A percentile compares a stretch with the other conserved stretches of the same genome.
These are phyloP conservation scores for Yamadazyma diddensiae DNA, from an alignment of 1,139 yeast species.

Conservation along the genomic window DNA sequence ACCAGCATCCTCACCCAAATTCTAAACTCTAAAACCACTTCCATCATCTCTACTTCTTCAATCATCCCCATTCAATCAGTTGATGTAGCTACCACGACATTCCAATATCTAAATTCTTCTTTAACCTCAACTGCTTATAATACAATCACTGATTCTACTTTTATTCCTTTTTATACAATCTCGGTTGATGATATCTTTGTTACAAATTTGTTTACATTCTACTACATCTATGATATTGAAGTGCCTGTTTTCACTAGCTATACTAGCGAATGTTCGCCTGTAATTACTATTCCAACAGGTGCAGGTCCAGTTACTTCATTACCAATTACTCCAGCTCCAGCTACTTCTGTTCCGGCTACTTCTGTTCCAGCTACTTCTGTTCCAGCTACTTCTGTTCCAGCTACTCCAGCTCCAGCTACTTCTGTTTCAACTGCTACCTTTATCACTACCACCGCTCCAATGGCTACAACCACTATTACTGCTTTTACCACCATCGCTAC, in stretches of 20 bases:
- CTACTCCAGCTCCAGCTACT: not conserved
- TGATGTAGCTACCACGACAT: slow-evolving; percentile 3
- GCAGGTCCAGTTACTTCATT: not conserved
- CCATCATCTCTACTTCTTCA: slow-evolving; percentile 2
- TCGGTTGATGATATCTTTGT: slow-evolving; percentile 5
- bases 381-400: not conserved
- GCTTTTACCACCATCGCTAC: not conserved
- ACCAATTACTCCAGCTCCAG: not conserved
- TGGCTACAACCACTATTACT: not conserved
- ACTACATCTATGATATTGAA: slow-evolving; percentile 5
- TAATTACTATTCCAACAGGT: not conserved
- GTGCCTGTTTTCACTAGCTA: slow-evolving; percentile 1
- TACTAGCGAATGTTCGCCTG: not conserved
- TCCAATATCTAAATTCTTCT: slow-evolving; percentile 6
- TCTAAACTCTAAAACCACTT: slow-evolving; percentile 4
- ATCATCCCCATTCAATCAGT: slow-evolving; percentile 1
- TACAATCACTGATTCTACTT: slow-evolving; percentile 1
- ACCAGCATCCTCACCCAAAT: slow-evolving; percentile 5
- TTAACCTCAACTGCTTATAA: slow-evolving; percentile 1
- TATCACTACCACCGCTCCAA: not conserved
- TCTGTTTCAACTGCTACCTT: not conserved
- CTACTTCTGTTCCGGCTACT: slow-evolving; percentile 1
- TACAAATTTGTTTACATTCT: slow-evolving; percentile 6
- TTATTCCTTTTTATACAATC: slow-evolving; percentile 7
- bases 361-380: slow-evolving; percentile 1